Evolutionary conservation across 2,329 filamentous ascomycete species (phyloP).

Genomic region (Tolypocladium pustulatum): DNA sequence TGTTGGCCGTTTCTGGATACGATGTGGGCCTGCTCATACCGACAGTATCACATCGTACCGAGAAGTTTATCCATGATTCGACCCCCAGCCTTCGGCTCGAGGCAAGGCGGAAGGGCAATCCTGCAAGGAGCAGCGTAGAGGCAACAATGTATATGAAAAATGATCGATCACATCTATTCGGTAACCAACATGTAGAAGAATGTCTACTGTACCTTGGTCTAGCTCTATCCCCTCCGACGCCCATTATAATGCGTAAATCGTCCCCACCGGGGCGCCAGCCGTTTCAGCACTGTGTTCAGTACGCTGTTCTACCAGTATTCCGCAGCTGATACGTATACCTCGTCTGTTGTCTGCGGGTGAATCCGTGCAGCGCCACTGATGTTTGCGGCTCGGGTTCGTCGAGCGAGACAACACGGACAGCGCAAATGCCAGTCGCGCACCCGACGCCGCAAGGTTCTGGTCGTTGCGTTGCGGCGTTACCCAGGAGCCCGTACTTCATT

Average conservation of each 20-base stretch:
- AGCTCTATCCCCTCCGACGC: background rate
- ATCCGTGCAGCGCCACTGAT: background rate
- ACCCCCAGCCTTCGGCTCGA: background rate
- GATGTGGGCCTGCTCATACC: background rate
- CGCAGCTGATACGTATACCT: background rate
- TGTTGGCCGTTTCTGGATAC: background rate
- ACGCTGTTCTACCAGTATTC: too few relatives aligned
- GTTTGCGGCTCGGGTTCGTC: background rate
- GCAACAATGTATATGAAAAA: background rate
- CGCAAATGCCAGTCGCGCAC: background rate
- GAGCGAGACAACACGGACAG: background rate
- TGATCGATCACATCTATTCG: background rate
- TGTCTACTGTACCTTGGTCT: too few relatives aligned
- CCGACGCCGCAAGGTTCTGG: background rate
- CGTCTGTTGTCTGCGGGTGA: background rate
- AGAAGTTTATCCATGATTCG: background rate
- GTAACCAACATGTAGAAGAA: background rate
- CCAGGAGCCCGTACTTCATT: background rate
- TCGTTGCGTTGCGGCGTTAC: background rate
- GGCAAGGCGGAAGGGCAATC: background rate
- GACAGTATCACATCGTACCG: background rate
- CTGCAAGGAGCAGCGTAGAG: background rate
- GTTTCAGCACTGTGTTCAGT: background rate
- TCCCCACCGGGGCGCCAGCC: background rate
- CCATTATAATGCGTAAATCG: background rate